Percentiles rank a stretch among this genome's conserved stretches.
These are phyloP conservation scores for Anacardium occidentale DNA, from an alignment of 345 rosid species.

Conservation along the genomic window DNA sequence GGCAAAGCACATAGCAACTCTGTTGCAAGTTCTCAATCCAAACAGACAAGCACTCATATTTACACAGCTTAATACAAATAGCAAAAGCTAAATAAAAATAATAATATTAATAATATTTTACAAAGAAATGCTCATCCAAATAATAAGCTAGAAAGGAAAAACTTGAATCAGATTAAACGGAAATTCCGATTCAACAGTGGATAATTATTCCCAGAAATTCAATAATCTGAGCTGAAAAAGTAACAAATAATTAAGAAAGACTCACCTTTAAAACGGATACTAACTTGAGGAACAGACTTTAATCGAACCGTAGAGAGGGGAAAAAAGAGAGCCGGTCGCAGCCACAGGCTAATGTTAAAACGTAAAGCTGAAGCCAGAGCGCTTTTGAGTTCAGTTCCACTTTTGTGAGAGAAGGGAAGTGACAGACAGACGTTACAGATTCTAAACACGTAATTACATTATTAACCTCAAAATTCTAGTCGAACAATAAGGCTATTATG, in stretches of 20 bases:
- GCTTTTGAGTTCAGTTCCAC: background rate
- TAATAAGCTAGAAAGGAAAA: background rate
- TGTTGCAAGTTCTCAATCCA: background rate
- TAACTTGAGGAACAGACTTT: background rate
- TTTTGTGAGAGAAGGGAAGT: background rate
- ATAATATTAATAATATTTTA: too few species aligned
- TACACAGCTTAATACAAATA: slow-evolving; percentile 1
- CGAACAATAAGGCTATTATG: background rate
- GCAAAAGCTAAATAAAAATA: background rate
- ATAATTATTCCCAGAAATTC: slow-evolving; percentile 4
- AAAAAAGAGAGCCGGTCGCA: background rate
- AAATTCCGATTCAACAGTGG: background rate
- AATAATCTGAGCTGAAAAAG: background rate
- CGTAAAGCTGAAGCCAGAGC: background rate
- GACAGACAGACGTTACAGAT: background rate
- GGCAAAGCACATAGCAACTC: background rate
- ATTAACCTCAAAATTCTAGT: background rate
- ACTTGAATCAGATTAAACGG: background rate
- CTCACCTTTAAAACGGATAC: background rate
- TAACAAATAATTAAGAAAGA: background rate
- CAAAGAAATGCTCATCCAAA: background rate
- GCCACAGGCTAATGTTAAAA: background rate
- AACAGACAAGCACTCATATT: background rate
- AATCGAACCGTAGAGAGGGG: background rate
- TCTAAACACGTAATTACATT: background rate